Percentiles rank a stretch among this genome's conserved stretches.
Conservation (phyloP, 2,329 filamentous ascomycete species). For the Diaporthe australafricana region DNA sequence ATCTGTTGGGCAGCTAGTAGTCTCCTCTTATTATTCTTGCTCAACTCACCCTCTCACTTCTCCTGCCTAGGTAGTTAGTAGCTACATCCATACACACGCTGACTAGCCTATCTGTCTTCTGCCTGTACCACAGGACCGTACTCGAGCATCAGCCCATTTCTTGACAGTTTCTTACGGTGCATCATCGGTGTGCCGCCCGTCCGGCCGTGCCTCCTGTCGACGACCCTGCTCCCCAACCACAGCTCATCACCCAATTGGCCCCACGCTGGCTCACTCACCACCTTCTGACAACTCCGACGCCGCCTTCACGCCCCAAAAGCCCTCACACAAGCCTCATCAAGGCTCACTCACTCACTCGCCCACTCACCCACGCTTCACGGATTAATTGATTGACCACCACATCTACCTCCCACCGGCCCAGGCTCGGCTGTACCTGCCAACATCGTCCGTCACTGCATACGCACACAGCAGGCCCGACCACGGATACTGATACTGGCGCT, state of each 20-base stretch:
- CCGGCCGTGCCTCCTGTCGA: slow-evolving; percentile 1
- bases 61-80: neutral
- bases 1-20: too few species aligned
- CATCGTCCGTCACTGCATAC: neutral
- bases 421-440: slow-evolving; percentile 20
- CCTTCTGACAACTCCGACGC: neutral
- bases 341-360: neutral
- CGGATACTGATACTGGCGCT: neutral
- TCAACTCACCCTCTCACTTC: slow-evolving; percentile 16
- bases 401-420: neutral
- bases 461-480: neutral
- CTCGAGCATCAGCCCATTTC: slow-evolving; percentile 23
- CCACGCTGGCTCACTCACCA: slow-evolving; percentile 7
- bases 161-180: slow-evolving; percentile 14
- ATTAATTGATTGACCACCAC: too few species aligned
- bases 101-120: neutral
- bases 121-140: neutral
- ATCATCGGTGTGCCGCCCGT: neutral
- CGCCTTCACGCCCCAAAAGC: neutral
- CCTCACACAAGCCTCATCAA: slow-evolving; percentile 14
- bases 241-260: neutral
- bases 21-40: neutral
- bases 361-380: slow-evolving; percentile 2
- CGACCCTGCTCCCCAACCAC: slow-evolving; percentile 14
- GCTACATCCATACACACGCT: neutral